These are phyloP conservation scores for Sporobolomyces roseus DNA, from an alignment of 768 basidiomycete species.

Conservation along the genomic window DNA sequence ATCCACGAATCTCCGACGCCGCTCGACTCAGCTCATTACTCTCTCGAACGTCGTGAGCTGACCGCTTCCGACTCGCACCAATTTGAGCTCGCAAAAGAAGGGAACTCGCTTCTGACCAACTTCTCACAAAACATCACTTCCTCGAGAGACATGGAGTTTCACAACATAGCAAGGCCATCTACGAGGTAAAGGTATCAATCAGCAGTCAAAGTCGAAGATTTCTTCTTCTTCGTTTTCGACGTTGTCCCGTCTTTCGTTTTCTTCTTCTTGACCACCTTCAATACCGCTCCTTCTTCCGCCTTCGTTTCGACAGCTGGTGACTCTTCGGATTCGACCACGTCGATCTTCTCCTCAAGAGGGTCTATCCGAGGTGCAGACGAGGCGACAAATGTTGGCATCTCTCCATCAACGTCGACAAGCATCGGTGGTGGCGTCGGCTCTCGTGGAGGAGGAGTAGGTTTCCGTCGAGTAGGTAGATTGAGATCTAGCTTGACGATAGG, in stretches of 20 bases:
- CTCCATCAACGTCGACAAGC: constrained; percentile 71
- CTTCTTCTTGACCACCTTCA: constrained; percentile 41
- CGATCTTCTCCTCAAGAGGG: background rate
- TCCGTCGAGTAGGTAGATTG: constrained; percentile 42
- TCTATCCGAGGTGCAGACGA: constrained; percentile 1
- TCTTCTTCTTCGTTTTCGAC: constrained; percentile 26
- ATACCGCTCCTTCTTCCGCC: constrained; percentile 19
- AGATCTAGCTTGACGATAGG: constrained; percentile 77
- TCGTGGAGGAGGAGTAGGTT: constrained; percentile 51
- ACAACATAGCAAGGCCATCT: too few species aligned
- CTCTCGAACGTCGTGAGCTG: too few species aligned
- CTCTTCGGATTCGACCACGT: constrained; percentile 1
- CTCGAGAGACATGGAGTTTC: too few species aligned
- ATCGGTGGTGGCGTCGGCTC: constrained; percentile 50
- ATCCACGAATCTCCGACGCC: too few species aligned
- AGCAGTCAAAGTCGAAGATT: background rate
- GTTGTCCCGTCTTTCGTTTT: constrained; percentile 5
- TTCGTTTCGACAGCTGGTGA: background rate
- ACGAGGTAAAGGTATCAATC: too few species aligned
- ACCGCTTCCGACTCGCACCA: too few species aligned
- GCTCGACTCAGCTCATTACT: too few species aligned
- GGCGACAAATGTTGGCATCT: constrained; percentile 62
- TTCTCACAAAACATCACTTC: too few species aligned
- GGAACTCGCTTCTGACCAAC: too few species aligned
- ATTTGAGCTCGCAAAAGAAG: too few species aligned